A percentile compares a stretch with the other conserved stretches of the same genome.
Conservation (phyloP, 139 green algal genomes). For the Coccomyxa sp. region DNA sequence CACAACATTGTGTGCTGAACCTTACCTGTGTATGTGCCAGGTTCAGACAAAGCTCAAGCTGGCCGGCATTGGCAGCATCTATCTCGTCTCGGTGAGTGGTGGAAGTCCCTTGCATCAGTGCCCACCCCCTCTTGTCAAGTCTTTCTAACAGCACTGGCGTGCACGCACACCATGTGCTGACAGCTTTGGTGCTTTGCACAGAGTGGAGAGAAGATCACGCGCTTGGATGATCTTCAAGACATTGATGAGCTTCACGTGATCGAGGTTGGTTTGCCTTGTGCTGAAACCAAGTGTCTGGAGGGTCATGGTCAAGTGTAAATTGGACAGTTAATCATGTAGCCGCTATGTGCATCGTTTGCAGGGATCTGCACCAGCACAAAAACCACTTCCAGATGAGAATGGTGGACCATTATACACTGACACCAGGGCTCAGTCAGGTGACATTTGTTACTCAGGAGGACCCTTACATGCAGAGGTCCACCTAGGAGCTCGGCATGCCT, state of each 20-base stretch:
- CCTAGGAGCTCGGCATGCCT: too few species aligned
- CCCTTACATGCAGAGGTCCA: too few species aligned
- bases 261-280: constrained; percentile 38
- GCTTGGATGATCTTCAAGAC: constrained; percentile 77
- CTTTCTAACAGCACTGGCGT: too few species aligned
- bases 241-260: constrained; percentile 83
- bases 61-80: constrained; percentile 55
- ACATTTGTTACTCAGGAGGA: too few species aligned
- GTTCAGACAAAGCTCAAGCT: constrained; percentile 71
- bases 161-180: too few species aligned
- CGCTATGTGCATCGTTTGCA: too few species aligned
- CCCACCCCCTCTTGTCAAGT: neutral
- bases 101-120: neutral
- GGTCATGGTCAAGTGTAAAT: too few species aligned
- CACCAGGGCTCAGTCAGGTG: too few species aligned
- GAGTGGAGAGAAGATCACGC: constrained; percentile 65
- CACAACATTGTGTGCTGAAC: neutral
- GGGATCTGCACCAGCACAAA: too few species aligned
- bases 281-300: neutral
- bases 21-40: constrained; percentile 6
- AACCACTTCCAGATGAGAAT: too few species aligned
- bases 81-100: constrained; percentile 54
- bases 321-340: too few species aligned
- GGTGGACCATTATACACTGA: too few species aligned
- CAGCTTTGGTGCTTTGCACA: constrained; percentile 15